A percentile compares a stretch with the other conserved stretches of the same genome.
Evolutionary conservation across 768 basidiomycete species (phyloP).

Genomic region (Suillus subalutaceus): DNA sequence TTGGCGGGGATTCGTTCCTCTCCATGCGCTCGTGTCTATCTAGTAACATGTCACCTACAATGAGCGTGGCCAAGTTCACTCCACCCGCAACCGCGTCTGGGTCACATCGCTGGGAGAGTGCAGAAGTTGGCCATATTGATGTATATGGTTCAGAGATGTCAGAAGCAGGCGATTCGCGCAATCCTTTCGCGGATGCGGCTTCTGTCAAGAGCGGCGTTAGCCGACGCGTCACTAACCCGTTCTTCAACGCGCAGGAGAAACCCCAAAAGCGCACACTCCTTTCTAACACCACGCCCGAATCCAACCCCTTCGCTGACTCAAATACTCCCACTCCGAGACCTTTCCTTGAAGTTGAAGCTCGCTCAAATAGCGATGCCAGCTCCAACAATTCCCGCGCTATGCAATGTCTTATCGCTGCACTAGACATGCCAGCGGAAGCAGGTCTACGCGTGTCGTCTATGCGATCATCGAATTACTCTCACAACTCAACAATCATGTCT

Average conservation of each 20-base stretch:
- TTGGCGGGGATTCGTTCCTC: constrained; percentile 51
- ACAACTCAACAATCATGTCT: constrained; percentile 23
- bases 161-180: constrained; percentile 18
- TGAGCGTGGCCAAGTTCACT: constrained; percentile 60
- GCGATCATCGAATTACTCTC: constrained; percentile 51
- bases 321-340: constrained; percentile 23
- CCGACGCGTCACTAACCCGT: constrained; percentile 37
- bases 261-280: constrained; percentile 22
- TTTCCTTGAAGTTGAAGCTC: constrained; percentile 31
- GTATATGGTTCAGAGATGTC: constrained; percentile 21
- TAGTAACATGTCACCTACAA: constrained; percentile 53
- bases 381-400: constrained; percentile 57
- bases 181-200: constrained; percentile 30
- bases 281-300: constrained; percentile 15
- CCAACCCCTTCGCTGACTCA: constrained; percentile 49
- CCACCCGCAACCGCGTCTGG: constrained; percentile 55
- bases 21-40: constrained; percentile 45
- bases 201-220: constrained; percentile 19
- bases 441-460: constrained; percentile 59
- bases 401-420: constrained; percentile 68
- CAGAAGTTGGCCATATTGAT: constrained; percentile 56
- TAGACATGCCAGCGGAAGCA: constrained; percentile 52
- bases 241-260: constrained; percentile 45
- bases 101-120: constrained; percentile 69
- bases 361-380: constrained; percentile 21